phyloP scores from a whole-genome alignment of 805 yeast species.

The Isabelozyma rhagii region DNA sequence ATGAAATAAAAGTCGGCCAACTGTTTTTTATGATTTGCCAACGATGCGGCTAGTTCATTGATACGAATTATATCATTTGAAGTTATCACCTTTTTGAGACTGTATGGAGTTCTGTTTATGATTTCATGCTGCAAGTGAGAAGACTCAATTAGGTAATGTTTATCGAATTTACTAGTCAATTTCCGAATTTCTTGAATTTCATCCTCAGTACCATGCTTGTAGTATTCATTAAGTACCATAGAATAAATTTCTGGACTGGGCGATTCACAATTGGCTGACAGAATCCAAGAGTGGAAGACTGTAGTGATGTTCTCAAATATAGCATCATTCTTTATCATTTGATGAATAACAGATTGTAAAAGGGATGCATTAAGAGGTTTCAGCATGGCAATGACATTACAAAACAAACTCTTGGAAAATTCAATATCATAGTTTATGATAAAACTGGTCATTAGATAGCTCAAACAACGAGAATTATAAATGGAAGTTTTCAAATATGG shows the following conservation, averaged over 20 bases:
- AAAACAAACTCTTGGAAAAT: slow-evolving; percentile 22
- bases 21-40: slow-evolving; percentile 11
- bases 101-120: slow-evolving; percentile 18
- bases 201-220: slow-evolving; percentile 22
- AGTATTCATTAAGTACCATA: slow-evolving; percentile 23
- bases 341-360: slow-evolving; percentile 22
- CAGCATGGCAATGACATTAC: slow-evolving; percentile 17
- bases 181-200: slow-evolving; percentile 22
- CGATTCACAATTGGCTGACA: slow-evolving; percentile 13
- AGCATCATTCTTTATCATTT: slow-evolving; percentile 23
- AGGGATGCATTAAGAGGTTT: slow-evolving; percentile 20
- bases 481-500: slow-evolving; percentile 15
- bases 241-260: slow-evolving; percentile 26
- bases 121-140: slow-evolving; percentile 22
- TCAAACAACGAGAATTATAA: slow-evolving; percentile 21
- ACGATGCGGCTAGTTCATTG: slow-evolving; percentile 10
- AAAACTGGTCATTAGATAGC: slow-evolving; percentile 27
- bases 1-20: slow-evolving; percentile 23
- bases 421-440: slow-evolving; percentile 32
- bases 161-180: slow-evolving; percentile 4
- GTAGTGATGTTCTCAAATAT: slow-evolving; percentile 26
- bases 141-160: slow-evolving; percentile 21
- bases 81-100: slow-evolving; percentile 21
- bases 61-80: slow-evolving; percentile 21
- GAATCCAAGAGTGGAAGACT: slow-evolving; percentile 25